Conservation (phyloP, 2,329 filamentous ascomycete genomes). For the Colletotrichum liriopes region DNA sequence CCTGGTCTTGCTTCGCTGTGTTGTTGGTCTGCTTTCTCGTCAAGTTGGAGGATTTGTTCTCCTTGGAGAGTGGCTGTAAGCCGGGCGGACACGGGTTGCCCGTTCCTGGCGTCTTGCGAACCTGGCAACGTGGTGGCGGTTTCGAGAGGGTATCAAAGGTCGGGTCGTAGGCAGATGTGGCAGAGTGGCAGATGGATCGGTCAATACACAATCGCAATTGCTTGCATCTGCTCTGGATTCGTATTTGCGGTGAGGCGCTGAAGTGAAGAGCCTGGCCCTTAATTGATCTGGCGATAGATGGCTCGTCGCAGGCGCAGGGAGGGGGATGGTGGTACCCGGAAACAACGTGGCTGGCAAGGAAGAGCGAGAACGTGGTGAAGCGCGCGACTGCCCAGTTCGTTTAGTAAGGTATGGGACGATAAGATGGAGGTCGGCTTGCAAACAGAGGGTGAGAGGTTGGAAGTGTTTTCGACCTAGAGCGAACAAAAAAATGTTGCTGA, state of each 20-base stretch:
- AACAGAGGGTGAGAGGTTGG: no score
- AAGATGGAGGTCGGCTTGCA: neutral
- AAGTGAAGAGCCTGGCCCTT: neutral
- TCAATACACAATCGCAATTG: neutral
- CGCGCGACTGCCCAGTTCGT: neutral
- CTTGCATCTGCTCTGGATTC: neutral
- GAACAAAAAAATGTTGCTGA: conserved; percentile 12
- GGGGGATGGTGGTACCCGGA: neutral
- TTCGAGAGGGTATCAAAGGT: conserved; percentile 15
- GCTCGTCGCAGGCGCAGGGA: neutral
- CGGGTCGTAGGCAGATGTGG: conserved; percentile 15
- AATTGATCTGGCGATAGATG: neutral
- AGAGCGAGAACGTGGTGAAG: neutral
- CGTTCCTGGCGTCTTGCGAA: conserved; percentile 60
- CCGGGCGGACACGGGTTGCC: conserved; percentile 61
- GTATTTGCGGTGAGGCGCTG: neutral
- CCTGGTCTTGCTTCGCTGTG: conserved; percentile 19
- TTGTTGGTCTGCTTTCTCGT: conserved; percentile 40
- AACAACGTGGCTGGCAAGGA: neutral
- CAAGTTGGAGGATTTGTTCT: conserved; percentile 9
- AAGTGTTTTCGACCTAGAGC: neutral
- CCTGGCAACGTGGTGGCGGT: conserved; percentile 65
- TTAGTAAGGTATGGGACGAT: neutral
- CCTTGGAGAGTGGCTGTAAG: conserved; percentile 43
- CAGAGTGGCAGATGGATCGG: neutral